Conservation (phyloP, 768 basidiomycete species). For the Leccinum barrowsii region DNA sequence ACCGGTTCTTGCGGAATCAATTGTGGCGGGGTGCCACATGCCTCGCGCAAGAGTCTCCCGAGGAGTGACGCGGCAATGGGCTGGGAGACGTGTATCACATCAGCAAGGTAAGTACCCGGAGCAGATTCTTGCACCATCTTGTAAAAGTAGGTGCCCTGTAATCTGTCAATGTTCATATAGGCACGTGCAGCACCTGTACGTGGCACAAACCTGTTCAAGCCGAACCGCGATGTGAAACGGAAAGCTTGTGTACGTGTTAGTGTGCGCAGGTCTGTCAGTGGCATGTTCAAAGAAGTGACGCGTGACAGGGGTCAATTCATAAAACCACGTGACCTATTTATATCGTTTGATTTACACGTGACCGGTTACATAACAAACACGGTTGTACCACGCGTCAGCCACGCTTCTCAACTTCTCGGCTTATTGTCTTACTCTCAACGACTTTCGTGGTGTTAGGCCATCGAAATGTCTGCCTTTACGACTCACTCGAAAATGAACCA, state of each 20-base stretch:
- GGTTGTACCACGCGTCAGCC: slow-evolving; percentile 17
- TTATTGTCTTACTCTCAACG: not conserved
- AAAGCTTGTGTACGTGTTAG: not conserved
- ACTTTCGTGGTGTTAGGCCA: slow-evolving; percentile 49
- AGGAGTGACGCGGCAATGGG: not conserved
- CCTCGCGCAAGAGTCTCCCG: slow-evolving; percentile 5
- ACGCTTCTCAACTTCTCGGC: slow-evolving; percentile 2
- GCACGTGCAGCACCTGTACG: not conserved
- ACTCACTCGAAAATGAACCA: slow-evolving; percentile 35
- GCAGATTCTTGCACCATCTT: not conserved
- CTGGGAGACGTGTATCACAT: not conserved
- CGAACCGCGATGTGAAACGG: not conserved
- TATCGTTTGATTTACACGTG: not conserved
- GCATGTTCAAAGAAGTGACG: not conserved
- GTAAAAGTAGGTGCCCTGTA: slow-evolving; percentile 1
- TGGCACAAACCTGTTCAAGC: not conserved
- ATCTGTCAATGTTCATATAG: not conserved
- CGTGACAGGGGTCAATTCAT: slow-evolving; percentile 22
- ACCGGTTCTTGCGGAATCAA: not conserved
- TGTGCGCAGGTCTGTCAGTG: not conserved
- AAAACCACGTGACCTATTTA: not conserved
- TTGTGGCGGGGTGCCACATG: not conserved
- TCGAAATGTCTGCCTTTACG: slow-evolving; percentile 36
- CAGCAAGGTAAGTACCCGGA: not conserved
- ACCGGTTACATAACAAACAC: slow-evolving; percentile 29